Percentiles rank a stretch among this genome's conserved stretches.
These are phyloP conservation scores for Daldinia grandis DNA, from an alignment of 495 filamentous ascomycete species.

Conservation along the genomic window DNA sequence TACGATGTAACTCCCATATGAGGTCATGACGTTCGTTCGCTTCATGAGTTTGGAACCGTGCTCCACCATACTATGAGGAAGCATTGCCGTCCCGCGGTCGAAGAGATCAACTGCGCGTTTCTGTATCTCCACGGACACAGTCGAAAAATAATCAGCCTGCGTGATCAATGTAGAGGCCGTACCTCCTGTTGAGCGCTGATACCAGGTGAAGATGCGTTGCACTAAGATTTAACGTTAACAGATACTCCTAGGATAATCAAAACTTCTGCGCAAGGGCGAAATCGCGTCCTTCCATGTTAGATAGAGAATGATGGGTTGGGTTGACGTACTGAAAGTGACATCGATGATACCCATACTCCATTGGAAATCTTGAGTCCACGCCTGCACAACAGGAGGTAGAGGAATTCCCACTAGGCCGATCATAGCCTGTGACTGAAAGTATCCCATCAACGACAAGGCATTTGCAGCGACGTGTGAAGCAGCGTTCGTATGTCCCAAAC, in stretches of 20 bases:
- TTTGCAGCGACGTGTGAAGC: constrained; percentile 96
- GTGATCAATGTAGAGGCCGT: constrained; percentile 82
- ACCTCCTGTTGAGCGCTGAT: constrained; percentile 92
- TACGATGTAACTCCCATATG: constrained; percentile 68
- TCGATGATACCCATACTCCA: constrained; percentile 98
- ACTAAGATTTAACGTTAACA: constrained; percentile 51
- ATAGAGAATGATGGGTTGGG: neutral
- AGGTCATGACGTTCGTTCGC: constrained; percentile 57
- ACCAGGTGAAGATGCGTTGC: constrained; percentile 91
- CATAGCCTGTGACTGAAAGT: constrained; percentile 96
- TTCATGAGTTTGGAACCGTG: constrained; percentile 51
- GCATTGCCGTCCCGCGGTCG: constrained; percentile 56
- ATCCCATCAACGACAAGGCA: constrained; percentile 88
- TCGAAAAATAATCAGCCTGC: constrained; percentile 72
- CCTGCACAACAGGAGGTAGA: constrained; percentile 86
- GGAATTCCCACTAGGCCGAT: constrained; percentile 84
- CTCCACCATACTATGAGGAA: constrained; percentile 62
- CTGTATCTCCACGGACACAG: constrained; percentile 83
- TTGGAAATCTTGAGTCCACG: constrained; percentile 98
- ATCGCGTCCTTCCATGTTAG: constrained; percentile 45
- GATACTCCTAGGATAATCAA: neutral
- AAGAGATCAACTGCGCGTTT: constrained; percentile 63
- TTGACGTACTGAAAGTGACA: constrained; percentile 61
- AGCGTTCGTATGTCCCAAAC: constrained; percentile 91
- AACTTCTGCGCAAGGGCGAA: constrained; percentile 52